Conservation (phyloP, 306 rosid species). For the Luffa aegyptiaca region DNA sequence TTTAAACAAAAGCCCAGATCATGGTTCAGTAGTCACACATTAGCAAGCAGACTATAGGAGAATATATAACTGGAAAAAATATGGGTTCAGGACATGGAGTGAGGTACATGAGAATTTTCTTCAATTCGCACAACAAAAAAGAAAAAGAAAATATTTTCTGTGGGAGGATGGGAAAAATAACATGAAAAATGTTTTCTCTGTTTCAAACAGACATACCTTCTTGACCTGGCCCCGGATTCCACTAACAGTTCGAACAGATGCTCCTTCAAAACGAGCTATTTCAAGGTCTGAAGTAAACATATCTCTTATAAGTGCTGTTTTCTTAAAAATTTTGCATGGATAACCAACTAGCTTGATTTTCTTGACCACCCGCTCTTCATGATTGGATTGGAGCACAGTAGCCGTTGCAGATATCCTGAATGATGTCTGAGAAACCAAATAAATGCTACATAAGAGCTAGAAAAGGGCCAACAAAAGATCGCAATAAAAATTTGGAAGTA, state of each 20-base stretch:
- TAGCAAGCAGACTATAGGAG: neutral
- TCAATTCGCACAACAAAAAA: neutral
- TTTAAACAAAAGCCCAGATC: neutral
- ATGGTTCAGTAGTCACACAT: slow-evolving; percentile 4
- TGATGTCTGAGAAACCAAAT: slow-evolving; percentile 41
- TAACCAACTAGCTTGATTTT: slow-evolving; percentile 88
- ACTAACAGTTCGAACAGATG: slow-evolving; percentile 79
- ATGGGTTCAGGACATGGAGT: neutral
- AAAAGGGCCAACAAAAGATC: slow-evolving; percentile 10
- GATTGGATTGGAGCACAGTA: slow-evolving; percentile 79
- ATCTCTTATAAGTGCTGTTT: slow-evolving; percentile 78
- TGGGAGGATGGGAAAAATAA: neutral
- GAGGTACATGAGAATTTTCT: neutral
- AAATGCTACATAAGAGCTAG: slow-evolving; percentile 4
- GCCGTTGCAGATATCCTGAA: slow-evolving; percentile 95
- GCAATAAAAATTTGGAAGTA: neutral
- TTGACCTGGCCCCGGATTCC: slow-evolving; percentile 93
- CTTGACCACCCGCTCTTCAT: slow-evolving; percentile 63
- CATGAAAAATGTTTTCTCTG: neutral
- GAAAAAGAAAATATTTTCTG: neutral
- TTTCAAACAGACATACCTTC: slow-evolving; percentile 49
- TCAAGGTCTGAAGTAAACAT: slow-evolving; percentile 96
- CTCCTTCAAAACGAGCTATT: slow-evolving; percentile 94
- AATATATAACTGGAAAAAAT: neutral
- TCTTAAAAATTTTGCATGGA: slow-evolving; percentile 91